These are phyloP conservation scores for Ophiostoma australiae DNA, from an alignment of 2,329 filamentous ascomycete species.

Conservation along the genomic window DNA sequence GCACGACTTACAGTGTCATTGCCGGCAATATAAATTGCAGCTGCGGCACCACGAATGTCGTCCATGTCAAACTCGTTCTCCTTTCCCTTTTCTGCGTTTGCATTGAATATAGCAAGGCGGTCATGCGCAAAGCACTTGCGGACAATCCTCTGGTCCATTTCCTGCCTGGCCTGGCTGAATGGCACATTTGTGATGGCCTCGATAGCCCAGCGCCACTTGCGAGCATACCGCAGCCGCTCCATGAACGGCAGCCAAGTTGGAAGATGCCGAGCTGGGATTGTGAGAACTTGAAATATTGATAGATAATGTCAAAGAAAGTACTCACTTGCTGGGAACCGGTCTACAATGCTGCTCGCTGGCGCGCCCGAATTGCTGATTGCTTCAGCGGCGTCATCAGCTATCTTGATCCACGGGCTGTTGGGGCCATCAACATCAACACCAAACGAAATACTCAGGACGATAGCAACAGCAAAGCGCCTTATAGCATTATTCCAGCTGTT, in stretches of 20 bases:
- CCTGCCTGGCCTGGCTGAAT: constrained; percentile 3
- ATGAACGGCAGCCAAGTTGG: constrained; percentile 23
- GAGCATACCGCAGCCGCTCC: constrained; percentile 24
- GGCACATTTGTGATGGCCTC: constrained; percentile 8
- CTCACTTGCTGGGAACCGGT: constrained; percentile 25
- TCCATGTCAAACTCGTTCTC: constrained; percentile 32
- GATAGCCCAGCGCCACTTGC: constrained; percentile 20
- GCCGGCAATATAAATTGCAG: constrained; percentile 39
- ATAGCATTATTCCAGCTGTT: constrained; percentile 38
- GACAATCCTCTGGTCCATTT: constrained; percentile 18
- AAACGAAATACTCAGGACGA: constrained; percentile 43
- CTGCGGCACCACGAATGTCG: constrained; percentile 35
- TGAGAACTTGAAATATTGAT: not conserved
- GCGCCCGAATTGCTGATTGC: constrained; percentile 27
- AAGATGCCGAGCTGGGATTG: constrained; percentile 18
- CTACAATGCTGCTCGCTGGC: constrained; percentile 25
- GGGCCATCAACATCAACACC: constrained; percentile 39
- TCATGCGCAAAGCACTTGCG: constrained; percentile 24
- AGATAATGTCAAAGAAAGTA: not conserved
- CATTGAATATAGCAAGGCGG: constrained; percentile 4
- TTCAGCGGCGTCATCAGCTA: constrained; percentile 31
- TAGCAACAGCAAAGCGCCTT: constrained; percentile 38
- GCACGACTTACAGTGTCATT: constrained; percentile 37
- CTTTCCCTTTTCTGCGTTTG: constrained; percentile 26
- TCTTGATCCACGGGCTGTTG: constrained; percentile 39